phyloP scores from a whole-genome alignment of 805 yeast species.

The Cyberlindnera japonica region DNA sequence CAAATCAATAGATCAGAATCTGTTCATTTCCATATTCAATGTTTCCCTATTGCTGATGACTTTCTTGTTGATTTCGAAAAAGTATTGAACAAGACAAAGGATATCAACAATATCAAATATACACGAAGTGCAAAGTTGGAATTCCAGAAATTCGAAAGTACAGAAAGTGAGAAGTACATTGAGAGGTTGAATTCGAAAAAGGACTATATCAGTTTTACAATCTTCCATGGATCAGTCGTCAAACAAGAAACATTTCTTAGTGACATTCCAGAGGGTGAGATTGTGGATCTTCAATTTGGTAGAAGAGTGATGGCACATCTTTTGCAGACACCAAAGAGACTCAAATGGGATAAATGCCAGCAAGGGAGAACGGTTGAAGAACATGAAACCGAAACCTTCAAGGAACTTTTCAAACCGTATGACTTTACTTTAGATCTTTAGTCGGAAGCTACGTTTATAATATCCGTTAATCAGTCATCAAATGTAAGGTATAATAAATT shows the following conservation, averaged over 20 bases:
- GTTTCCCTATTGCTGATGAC: conserved; percentile 60
- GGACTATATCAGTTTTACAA: conserved; percentile 31
- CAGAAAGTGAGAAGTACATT: conserved; percentile 27
- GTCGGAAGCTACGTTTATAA: too few species aligned
- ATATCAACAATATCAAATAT: conserved; percentile 47
- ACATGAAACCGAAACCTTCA: conserved; percentile 60
- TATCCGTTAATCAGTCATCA: too few species aligned
- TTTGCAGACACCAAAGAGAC: conserved; percentile 55
- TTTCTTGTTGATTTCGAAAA: conserved; percentile 41
- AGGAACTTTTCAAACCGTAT: conserved; percentile 45
- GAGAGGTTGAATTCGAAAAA: conserved; percentile 27
- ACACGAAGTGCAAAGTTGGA: conserved; percentile 39
- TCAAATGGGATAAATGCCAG: conserved; percentile 74
- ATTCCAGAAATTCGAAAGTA: conserved; percentile 34
- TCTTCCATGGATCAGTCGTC: conserved; percentile 31
- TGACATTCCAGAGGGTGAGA: conserved; percentile 28
- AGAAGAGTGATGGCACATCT: conserved; percentile 70
- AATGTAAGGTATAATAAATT: not conserved
- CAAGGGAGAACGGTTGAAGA: conserved; percentile 63
- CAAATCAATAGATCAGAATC: conserved; percentile 63
- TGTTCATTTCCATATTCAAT: conserved; percentile 74
- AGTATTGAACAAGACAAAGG: conserved; percentile 41
- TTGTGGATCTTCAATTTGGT: conserved; percentile 79
- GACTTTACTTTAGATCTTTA: conserved; percentile 43
- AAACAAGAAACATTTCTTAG: conserved; percentile 32